A percentile compares a stretch with the other conserved stretches of the same genome.
Conservation (phyloP, 148 eudicot species). For the Euryodendron excelsum region DNA sequence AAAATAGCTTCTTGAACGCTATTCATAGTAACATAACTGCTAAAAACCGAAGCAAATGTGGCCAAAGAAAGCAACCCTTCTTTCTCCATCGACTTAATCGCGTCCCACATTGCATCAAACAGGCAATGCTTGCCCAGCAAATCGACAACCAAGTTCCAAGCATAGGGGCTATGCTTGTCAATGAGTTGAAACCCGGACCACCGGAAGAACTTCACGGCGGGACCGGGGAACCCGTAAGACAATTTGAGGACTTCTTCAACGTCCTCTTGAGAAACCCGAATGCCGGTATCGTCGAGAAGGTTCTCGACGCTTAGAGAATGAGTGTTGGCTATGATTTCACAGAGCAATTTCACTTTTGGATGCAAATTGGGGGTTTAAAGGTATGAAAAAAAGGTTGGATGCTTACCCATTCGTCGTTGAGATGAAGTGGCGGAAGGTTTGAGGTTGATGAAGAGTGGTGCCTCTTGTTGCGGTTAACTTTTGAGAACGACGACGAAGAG, state of each 20-base stretch:
- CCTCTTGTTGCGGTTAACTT: slow-evolving; percentile 21
- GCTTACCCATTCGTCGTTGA: slow-evolving; percentile 32
- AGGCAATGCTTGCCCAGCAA: slow-evolving; percentile 67
- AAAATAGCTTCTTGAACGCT: slow-evolving; percentile 50
- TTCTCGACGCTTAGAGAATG: slow-evolving; percentile 44
- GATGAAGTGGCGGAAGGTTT: slow-evolving; percentile 7
- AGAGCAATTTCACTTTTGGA: slow-evolving; percentile 48
- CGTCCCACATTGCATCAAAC: slow-evolving; percentile 95
- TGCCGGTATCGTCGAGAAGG: slow-evolving; percentile 43
- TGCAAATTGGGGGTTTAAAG: slow-evolving; percentile 46
- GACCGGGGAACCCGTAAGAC: slow-evolving; percentile 49
- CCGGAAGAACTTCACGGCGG: slow-evolving; percentile 69
- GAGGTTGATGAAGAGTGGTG: slow-evolving; percentile 22
- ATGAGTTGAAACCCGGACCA: slow-evolving; percentile 62
- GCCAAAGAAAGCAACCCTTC: slow-evolving; percentile 52
- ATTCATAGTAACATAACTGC: slow-evolving; percentile 57
- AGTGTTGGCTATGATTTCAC: slow-evolving; percentile 59
- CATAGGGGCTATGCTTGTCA: slow-evolving; percentile 49
- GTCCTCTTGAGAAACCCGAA: slow-evolving; percentile 44
- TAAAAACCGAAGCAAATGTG: slow-evolving; percentile 72
- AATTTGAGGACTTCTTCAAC: slow-evolving; percentile 63
- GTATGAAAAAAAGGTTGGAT: slow-evolving; percentile 42
- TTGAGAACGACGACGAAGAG: slow-evolving; percentile 29
- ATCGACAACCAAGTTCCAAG: slow-evolving; percentile 78
- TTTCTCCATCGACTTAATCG: slow-evolving; percentile 68